A percentile compares a stretch with the other conserved stretches of the same genome.
Conservation (phyloP, 805 yeast genomes). For the Kazachstania psychrophila region DNA sequence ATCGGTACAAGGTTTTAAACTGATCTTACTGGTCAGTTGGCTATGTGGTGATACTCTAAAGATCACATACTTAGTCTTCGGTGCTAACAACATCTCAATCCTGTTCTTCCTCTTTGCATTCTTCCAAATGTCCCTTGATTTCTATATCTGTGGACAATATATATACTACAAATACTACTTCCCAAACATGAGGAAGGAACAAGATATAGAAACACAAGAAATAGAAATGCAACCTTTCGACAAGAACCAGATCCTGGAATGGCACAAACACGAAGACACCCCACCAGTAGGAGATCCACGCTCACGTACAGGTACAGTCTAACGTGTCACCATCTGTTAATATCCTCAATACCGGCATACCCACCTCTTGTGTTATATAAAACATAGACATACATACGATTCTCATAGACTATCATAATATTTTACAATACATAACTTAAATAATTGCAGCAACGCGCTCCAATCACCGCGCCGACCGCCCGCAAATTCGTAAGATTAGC, state of each 20-base stretch:
- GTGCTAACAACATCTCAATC: conserved; percentile 58
- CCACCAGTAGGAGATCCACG: no score
- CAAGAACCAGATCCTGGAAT: neutral
- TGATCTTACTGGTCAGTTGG: conserved; percentile 73
- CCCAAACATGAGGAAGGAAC: conserved; percentile 16
- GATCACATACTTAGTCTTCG: conserved; percentile 62
- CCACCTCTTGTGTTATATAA: no score
- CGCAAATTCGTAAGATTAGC: no score
- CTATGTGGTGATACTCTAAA: conserved; percentile 80
- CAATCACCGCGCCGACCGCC: no score
- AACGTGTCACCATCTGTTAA: no score
- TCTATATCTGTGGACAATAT: conserved; percentile 65
- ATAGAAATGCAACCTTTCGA: neutral
- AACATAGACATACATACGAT: no score
- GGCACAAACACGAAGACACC: no score
- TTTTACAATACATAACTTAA: no score
- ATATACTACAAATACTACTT: conserved; percentile 47
- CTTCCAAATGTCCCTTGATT: conserved; percentile 69
- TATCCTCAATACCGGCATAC: no score
- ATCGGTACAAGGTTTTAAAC: conserved; percentile 70
- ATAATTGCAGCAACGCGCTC: no score
- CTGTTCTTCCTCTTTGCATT: conserved; percentile 62
- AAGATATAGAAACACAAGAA: conserved; percentile 4
- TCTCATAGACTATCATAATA: no score
- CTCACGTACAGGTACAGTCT: no score